Evolutionary conservation across 768 basidiomycete genomes (phyloP).

Genomic region (Boletus speciosus): DNA sequence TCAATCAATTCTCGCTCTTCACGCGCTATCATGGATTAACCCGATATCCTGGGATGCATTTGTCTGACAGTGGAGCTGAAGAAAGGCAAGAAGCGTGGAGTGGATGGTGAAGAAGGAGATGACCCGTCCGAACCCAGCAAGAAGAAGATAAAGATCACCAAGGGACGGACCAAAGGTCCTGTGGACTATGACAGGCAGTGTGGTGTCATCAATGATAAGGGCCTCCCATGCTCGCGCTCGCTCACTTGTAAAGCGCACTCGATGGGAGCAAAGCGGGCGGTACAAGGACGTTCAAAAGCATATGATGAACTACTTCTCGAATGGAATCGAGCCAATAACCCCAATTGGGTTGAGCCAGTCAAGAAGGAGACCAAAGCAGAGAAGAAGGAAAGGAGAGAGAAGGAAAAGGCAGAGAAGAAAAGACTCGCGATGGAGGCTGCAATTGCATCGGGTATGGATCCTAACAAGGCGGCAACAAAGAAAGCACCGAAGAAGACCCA

Average conservation of each 20-base stretch:
- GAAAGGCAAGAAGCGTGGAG: conserved; percentile 77
- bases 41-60: conserved; percentile 1
- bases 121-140: conserved; percentile 65
- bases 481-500: conserved; percentile 65
- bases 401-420: conserved; percentile 82
- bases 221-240: conserved; percentile 87
- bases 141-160: conserved; percentile 80
- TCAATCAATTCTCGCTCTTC: conserved; percentile 4
- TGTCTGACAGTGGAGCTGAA: conserved; percentile 34
- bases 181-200: conserved; percentile 91
- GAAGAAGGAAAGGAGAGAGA: conserved; percentile 79
- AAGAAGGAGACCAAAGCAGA: conserved; percentile 85
- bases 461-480: conserved; percentile 45
- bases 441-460: conserved; percentile 54
- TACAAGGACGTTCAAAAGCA: conserved; percentile 74
- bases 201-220: conserved; percentile 96
- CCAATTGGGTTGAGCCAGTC: conserved; percentile 84
- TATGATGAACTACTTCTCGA: conserved; percentile 90
- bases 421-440: conserved; percentile 66
- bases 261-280: conserved; percentile 93
- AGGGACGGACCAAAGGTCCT: conserved; percentile 79
- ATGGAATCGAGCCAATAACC: conserved; percentile 86
- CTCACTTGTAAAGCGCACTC: conserved; percentile 98
- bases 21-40: conserved; percentile 2
- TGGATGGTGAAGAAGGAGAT: conserved; percentile 64